Base-by-base conservation (phyloP, 257 asterid genomes). In the Jaltomata sinuosa region DNA sequence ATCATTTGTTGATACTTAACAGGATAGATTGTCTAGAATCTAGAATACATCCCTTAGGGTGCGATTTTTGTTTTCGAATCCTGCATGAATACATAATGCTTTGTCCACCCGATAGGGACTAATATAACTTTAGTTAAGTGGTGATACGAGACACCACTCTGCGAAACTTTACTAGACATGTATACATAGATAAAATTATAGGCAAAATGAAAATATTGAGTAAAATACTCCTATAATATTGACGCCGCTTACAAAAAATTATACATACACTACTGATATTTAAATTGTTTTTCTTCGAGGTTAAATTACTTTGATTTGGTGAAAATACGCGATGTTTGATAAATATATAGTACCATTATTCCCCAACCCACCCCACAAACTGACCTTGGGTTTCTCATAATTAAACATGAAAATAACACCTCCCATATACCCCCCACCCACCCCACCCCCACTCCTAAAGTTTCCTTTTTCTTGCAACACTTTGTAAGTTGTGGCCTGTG, bases 311-410 rank as follows among this genome's bases (percentile, higher is more conserved):
- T 5, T 31, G 14, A 31, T 31, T 65, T 31, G 1, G 6, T 16
- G 0, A 3, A 65, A 31, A 65, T 14, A 65, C 22, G 0, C 0
- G 3, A 6, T 29, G 9, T 2, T 1, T 0, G 3, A 65, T 31
- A 31, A 2, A 14, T 31, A 65, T 31, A 36, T 31, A 64, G 36
- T 32, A 12, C 45, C 77, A 32, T 67, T 64, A 64, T 64, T 64
- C 31, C 57, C 36, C 25, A 61, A 8, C 42, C 42, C 27, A 25
- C 27, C 62, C 25, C 16, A 77, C 81, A 74, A 45, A 45, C 14
- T 74, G 2, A 45, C 38, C 80, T 89, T 84, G 77, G 86, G 85
- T 84, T 87, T 90, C 74, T 85, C 83, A 87, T 91, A 85, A 84
- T 87, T 84, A 84, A 80, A 90, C 90, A 85, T 83, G 89, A 69